Percentiles rank a stretch among this genome's conserved stretches.
Evolutionary conservation across 768 basidiomycete species (phyloP).

Genomic region (Leccinum boreale): DNA sequence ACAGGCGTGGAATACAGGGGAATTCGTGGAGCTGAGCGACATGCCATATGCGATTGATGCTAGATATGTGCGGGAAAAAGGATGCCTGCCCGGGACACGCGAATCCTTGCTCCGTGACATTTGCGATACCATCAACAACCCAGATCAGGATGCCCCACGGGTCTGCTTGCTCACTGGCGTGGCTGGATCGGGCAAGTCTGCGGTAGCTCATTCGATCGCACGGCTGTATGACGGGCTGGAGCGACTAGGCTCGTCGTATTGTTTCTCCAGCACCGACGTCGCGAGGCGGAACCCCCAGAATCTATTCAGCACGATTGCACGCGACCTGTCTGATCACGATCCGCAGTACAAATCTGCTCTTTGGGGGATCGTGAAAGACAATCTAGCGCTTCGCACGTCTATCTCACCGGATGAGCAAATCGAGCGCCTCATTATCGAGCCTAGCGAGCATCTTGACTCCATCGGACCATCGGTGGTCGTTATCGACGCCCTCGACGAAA

Average conservation of each 20-base stretch:
- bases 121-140: neutral
- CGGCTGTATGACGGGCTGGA: neutral
- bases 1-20: neutral
- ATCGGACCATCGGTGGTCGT: no score
- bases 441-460: no score
- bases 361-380: neutral
- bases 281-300: neutral
- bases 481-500: no score
- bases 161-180: neutral
- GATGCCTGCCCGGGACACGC: neutral
- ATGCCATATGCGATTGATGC: neutral
- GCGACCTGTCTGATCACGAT: neutral
- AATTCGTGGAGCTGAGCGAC: neutral
- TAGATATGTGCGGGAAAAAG: neutral
- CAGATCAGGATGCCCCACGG: neutral
- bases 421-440: neutral
- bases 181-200: neutral
- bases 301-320: neutral
- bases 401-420: neutral
- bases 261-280: neutral
- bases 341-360: neutral
- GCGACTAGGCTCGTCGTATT: neutral
- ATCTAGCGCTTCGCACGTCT: neutral
- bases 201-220: neutral
- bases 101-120: neutral